Base-by-base conservation (phyloP, 192 early-diverging fungal species). In the Coemansia sp. region DNA sequence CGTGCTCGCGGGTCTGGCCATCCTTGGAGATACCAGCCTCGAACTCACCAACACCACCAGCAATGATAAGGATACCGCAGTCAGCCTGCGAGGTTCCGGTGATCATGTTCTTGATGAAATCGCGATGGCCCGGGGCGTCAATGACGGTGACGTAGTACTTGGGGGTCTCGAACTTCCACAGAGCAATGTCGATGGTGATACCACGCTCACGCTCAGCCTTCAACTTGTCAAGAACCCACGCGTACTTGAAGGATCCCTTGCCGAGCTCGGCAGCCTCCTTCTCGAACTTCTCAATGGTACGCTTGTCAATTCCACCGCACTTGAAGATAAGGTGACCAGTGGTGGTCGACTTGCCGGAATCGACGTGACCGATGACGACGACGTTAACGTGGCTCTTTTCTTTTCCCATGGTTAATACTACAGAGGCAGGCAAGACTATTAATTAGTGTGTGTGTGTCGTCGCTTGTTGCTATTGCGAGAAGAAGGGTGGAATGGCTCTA, bases 91-190 rank as follows among this genome's bases (percentile, higher is more conserved):
- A 94, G 75, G 96, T 93, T 87, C 96, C 96, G 84, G 96, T 95
- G 83, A 97, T 97, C 95, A 95, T 98, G 93, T 98, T 98, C 88
- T 97, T 97, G 89, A 99, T 97, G 91, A 99, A 99, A 89, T 99
- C 96, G 85, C 96, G 90, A 90, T 99, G 96, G 62, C 96, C 96
- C 54, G 96, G 96, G 81, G 96, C 95, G 84, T 99, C 95, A 83
- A 99, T 97, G 86, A 99, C 91, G 87, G 94, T 99, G 76, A 95
- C 92, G 84, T 93, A 86, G 87, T 88, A 95, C 88, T 95, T 93
- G 84, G 91, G 89, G 63, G 96, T 97, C 84, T 95, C 93, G 86
- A 93, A 91, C 87, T 96, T 94, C 93, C 93, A 93, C 69, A 94
- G 87, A 83, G 96, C 93, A 81, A 95, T 95, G 78, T 95, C 96